These are phyloP conservation scores for Salix exigua DNA, from an alignment of 345 rosid species.

Conservation along the genomic window DNA sequence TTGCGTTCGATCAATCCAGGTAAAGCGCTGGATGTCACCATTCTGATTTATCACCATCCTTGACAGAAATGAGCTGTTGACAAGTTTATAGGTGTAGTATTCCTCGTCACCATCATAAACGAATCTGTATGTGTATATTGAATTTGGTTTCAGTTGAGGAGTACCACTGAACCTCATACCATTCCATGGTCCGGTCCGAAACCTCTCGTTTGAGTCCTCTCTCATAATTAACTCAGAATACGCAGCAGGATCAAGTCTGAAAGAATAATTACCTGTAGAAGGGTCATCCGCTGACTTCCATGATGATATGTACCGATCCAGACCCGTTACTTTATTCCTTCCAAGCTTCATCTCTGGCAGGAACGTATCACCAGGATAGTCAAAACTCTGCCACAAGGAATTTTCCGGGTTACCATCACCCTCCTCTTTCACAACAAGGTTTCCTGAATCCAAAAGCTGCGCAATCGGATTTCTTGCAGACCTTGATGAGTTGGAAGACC, in stretches of 20 bases:
- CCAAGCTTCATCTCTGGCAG: conserved; percentile 22
- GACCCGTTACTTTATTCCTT: conserved; percentile 5
- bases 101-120: conserved; percentile 1
- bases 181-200: conserved; percentile 16
- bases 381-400: conserved; percentile 4
- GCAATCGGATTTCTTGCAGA: not conserved
- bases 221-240: conserved; percentile 6
- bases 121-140: not conserved
- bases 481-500: conserved; percentile 1
- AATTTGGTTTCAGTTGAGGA: conserved; percentile 1
- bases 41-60: not conserved
- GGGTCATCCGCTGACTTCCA: conserved; percentile 14
- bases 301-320: conserved; percentile 5
- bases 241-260: conserved; percentile 6
- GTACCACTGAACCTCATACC: conserved; percentile 6
- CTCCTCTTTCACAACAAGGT: conserved; percentile 4
- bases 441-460: conserved; percentile 1
- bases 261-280: conserved; percentile 1
- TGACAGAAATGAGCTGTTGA: not conserved
- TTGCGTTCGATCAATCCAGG: not conserved
- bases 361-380: conserved; percentile 5
- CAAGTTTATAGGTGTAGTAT: conserved; percentile 2
- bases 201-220: not conserved
- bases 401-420: not conserved
- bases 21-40: not conserved